These are phyloP conservation scores for Niebla homalea DNA, from an alignment of 495 filamentous ascomycete genomes.

Conservation along the genomic window DNA sequence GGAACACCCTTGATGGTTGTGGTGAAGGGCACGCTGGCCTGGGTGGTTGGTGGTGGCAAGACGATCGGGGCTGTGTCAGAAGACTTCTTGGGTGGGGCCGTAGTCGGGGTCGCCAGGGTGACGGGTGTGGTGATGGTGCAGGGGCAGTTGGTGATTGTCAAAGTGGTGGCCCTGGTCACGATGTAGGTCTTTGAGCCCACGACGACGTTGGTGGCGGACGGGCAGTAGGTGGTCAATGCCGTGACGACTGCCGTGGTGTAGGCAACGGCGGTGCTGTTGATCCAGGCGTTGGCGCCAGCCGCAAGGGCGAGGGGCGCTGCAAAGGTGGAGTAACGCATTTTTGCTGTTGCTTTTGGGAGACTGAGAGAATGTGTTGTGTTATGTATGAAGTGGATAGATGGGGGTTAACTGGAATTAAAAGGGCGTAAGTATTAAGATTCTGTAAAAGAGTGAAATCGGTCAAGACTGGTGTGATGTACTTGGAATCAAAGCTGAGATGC, in stretches of 20 bases:
- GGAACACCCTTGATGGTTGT: background rate
- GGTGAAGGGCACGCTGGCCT: background rate
- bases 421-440: conserved; percentile 9
- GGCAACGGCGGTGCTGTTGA: conserved; percentile 25
- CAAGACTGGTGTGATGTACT: conserved; percentile 12
- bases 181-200: conserved; percentile 63
- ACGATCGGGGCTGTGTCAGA: background rate
- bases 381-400: background rate
- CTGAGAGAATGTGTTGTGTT: conserved; percentile 11
- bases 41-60: background rate
- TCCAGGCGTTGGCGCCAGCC: conserved; percentile 38
- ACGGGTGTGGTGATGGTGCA: conserved; percentile 24
- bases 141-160: conserved; percentile 26
- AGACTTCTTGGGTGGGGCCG: background rate
- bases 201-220: conserved; percentile 56
- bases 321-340: conserved; percentile 74
- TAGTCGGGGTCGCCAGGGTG: background rate
- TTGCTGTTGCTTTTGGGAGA: conserved; percentile 15
- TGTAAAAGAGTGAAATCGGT: conserved; percentile 43
- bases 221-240: conserved; percentile 77
- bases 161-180: conserved; percentile 44
- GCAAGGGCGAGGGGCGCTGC: conserved; percentile 52
- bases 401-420: conserved; percentile 18
- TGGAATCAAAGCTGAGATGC: conserved; percentile 7
- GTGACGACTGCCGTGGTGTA: conserved; percentile 70